Conservation (phyloP, 352 stramenopile genomes). For the Phytopythium boreale region DNA sequence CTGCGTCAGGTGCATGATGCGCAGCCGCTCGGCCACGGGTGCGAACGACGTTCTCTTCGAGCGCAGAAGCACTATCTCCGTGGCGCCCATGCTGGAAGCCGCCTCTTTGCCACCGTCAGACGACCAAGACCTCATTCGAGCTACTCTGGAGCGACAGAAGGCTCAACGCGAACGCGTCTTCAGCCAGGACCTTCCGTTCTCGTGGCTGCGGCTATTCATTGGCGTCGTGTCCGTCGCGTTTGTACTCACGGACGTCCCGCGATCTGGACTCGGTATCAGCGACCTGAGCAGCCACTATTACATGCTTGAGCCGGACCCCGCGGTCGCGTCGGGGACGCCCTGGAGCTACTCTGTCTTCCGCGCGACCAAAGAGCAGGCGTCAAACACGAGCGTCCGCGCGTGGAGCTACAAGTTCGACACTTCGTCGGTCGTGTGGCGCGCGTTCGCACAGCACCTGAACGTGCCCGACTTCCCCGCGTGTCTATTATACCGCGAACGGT, state of each 20-base stretch:
- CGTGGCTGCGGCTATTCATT: constrained; percentile 19
- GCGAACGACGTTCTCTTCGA: neutral
- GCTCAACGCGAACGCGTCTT: constrained; percentile 19
- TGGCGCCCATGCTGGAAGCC: neutral
- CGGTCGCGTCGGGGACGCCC: constrained; percentile 19
- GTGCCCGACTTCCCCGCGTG: constrained; percentile 19
- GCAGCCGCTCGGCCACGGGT: no score
- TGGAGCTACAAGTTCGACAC: constrained; percentile 45
- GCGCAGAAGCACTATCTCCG: neutral
- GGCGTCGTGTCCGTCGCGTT: constrained; percentile 23
- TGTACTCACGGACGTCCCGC: constrained; percentile 28
- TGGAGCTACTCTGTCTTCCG: constrained; percentile 30
- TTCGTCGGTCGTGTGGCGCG: constrained; percentile 24
- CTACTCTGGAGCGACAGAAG: constrained; percentile 16
- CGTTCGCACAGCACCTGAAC: constrained; percentile 20
- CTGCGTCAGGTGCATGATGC: neutral
- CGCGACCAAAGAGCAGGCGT: constrained; percentile 13
- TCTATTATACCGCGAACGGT: constrained; percentile 22
- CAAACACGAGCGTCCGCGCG: constrained; percentile 7
- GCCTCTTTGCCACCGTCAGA: neutral
- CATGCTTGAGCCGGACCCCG: constrained; percentile 27
- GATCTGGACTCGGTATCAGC: constrained; percentile 25
- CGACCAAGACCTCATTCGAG: constrained; percentile 13
- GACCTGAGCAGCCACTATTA: constrained; percentile 14
- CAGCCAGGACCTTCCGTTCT: constrained; percentile 25